phyloP scores from a whole-genome alignment of 2,329 filamentous ascomycete species.

The Exserohilum turcica region DNA sequence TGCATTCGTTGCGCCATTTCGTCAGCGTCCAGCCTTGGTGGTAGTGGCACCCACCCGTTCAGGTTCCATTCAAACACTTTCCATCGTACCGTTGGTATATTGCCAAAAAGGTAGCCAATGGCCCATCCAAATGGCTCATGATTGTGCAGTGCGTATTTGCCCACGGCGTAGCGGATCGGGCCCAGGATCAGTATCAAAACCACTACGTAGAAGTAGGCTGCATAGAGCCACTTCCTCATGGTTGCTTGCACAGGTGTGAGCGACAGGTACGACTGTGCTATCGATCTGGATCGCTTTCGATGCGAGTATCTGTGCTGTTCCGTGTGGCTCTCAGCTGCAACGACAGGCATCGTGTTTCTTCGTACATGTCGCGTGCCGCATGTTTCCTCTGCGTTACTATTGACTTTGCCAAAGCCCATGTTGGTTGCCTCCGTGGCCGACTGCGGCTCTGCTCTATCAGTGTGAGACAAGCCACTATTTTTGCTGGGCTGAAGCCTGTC shows the following conservation, averaged over 20 bases:
- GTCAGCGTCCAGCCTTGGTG: conserved; percentile 49
- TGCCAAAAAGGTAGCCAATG: conserved; percentile 84
- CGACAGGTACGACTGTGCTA: conserved; percentile 71
- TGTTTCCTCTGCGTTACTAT: conserved; percentile 2
- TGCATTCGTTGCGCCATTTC: conserved; percentile 15
- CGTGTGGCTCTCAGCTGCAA: conserved; percentile 29
- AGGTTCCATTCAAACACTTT: conserved; percentile 71
- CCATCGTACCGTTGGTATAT: conserved; percentile 72
- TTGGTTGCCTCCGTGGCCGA: conserved; percentile 40
- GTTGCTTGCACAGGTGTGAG: conserved; percentile 79
- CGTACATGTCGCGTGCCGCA: conserved; percentile 25
- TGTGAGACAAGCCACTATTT: conserved; percentile 9
- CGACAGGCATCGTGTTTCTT: conserved; percentile 44
- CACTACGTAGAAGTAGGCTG: conserved; percentile 73
- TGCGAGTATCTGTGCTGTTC: conserved; percentile 26
- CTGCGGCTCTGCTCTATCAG: conserved; percentile 28
- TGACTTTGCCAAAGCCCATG: conserved; percentile 17
- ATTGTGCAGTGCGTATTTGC: conserved; percentile 67
- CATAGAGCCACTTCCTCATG: conserved; percentile 81
- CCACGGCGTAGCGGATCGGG: conserved; percentile 73
- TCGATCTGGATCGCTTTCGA: conserved; percentile 40
- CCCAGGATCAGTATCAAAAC: conserved; percentile 70
- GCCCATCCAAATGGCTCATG: conserved; percentile 92
- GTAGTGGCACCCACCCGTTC: conserved; percentile 76
- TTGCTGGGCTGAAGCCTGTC: conserved; percentile 32